A percentile compares a stretch with the other conserved stretches of the same genome.
phyloP scores from a whole-genome alignment of 805 yeast species.

The Brettanomyces custersianus region DNA sequence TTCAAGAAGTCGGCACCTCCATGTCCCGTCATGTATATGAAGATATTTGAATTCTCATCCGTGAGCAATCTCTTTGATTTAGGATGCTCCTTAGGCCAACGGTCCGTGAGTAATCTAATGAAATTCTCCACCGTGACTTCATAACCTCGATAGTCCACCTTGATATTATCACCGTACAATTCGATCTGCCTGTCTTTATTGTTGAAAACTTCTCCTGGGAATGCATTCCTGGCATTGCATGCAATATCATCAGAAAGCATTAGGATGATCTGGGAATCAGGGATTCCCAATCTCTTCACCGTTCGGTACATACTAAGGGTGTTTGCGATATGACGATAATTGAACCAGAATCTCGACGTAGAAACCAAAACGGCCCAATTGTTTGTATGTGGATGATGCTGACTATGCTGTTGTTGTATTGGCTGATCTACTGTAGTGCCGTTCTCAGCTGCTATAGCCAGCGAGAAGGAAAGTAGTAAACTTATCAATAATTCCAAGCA shows the following conservation, averaged over 20 bases:
- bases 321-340: constrained; percentile 96
- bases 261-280: constrained; percentile 92
- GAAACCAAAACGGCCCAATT: constrained; percentile 88
- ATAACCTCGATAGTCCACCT: constrained; percentile 95
- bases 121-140: constrained; percentile 98
- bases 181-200: constrained; percentile 89
- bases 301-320: constrained; percentile 91
- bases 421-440: too few relatives aligned
- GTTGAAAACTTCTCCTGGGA: constrained; percentile 93
- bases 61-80: constrained; percentile 83
- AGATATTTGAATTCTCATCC: constrained; percentile 89
- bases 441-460: too few relatives aligned
- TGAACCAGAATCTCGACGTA: constrained; percentile 97
- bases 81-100: constrained; percentile 94
- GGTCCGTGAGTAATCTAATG: constrained; percentile 82
- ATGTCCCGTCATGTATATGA: constrained; percentile 95
- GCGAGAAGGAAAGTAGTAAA: too few relatives aligned
- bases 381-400: constrained; percentile 39
- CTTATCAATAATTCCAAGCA: too few relatives aligned
- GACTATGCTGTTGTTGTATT: background rate
- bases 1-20: constrained; percentile 97
- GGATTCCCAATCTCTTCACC: constrained; percentile 91
- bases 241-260: constrained; percentile 97
- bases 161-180: constrained; percentile 87
- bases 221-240: constrained; percentile 91